Conservation (phyloP, 2,329 filamentous ascomycete genomes). For the Myriangium duriaei region DNA sequence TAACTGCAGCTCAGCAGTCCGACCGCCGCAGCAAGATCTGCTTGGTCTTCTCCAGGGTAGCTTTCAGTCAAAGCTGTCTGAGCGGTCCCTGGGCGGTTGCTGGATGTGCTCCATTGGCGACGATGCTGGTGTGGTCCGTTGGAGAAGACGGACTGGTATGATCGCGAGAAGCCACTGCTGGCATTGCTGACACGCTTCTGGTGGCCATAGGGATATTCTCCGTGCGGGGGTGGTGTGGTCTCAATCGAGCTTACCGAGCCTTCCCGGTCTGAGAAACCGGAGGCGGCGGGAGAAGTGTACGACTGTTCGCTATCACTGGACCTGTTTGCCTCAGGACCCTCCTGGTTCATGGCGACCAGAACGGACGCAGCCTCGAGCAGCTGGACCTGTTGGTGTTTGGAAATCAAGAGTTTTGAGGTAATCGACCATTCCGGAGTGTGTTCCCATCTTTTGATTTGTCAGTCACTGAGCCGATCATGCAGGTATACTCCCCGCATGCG, state of each 20-base stretch:
- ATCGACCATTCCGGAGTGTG: constrained; percentile 96
- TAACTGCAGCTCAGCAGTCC: constrained; percentile 87
- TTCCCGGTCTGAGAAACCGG: constrained; percentile 65
- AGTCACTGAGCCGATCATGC: constrained; percentile 16
- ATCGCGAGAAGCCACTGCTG: constrained; percentile 51
- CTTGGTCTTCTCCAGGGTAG: constrained; percentile 71
- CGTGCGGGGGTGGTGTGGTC: constrained; percentile 77
- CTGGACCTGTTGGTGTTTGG: constrained; percentile 98
- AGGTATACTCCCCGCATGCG: background rate
- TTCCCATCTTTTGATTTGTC: constrained; percentile 65
- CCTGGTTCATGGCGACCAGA: constrained; percentile 73
- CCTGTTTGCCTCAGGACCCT: constrained; percentile 53
- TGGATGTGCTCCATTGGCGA: constrained; percentile 55
- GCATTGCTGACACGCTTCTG: constrained; percentile 34
- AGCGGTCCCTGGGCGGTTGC: constrained; percentile 64
- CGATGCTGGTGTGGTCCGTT: constrained; percentile 39
- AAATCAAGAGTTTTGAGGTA: constrained; percentile 95
- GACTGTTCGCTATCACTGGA: constrained; percentile 68
- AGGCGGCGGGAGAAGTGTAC: constrained; percentile 69
- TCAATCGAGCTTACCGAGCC: constrained; percentile 75
- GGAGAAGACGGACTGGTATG: constrained; percentile 63
- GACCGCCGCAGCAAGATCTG: constrained; percentile 78
- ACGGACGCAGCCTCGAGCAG: constrained; percentile 95
- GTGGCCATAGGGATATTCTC: constrained; percentile 39
- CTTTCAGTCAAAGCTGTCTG: constrained; percentile 46